Conservation (phyloP, 192 early-diverging fungal species). For the Helicostylum pulchrum region DNA sequence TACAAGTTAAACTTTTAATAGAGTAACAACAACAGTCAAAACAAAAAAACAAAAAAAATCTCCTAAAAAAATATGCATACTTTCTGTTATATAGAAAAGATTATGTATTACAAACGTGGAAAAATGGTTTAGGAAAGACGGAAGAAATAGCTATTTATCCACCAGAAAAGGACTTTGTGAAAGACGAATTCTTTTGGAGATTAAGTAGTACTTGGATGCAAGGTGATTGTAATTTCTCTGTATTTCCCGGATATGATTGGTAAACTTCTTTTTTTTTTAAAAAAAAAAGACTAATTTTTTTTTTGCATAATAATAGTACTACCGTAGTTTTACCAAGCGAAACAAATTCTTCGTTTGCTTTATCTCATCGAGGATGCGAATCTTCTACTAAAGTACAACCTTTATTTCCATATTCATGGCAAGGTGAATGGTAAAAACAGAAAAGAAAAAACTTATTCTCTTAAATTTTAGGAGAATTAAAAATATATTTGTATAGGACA, state of each 20-base stretch:
- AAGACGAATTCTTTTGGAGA: constrained; percentile 57
- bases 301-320: background rate
- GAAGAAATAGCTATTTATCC: constrained; percentile 56
- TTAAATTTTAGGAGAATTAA: background rate
- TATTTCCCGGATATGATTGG: constrained; percentile 56
- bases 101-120: constrained; percentile 41
- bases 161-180: constrained; percentile 33
- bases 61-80: background rate
- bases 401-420: constrained; percentile 56
- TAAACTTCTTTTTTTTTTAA: background rate
- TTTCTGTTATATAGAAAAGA: constrained; percentile 16
- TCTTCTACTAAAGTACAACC: constrained; percentile 41
- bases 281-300: background rate
- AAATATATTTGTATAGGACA: constrained; percentile 13
- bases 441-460: constrained; percentile 27
- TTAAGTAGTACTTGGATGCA: constrained; percentile 27
- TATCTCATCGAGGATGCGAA: constrained; percentile 52
- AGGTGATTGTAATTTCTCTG: constrained; percentile 29
- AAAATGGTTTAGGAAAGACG: constrained; percentile 59
- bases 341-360: constrained; percentile 19
- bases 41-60: background rate
- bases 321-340: constrained; percentile 33
- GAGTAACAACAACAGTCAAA: background rate
- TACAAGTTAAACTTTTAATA: constrained; percentile 3
- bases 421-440: constrained; percentile 51